Evolutionary conservation across 2,329 filamentous ascomycete species (phyloP), one percentile per base, ranked within the genome.

Genomic region (Paecilomyces fulvus): DNA sequence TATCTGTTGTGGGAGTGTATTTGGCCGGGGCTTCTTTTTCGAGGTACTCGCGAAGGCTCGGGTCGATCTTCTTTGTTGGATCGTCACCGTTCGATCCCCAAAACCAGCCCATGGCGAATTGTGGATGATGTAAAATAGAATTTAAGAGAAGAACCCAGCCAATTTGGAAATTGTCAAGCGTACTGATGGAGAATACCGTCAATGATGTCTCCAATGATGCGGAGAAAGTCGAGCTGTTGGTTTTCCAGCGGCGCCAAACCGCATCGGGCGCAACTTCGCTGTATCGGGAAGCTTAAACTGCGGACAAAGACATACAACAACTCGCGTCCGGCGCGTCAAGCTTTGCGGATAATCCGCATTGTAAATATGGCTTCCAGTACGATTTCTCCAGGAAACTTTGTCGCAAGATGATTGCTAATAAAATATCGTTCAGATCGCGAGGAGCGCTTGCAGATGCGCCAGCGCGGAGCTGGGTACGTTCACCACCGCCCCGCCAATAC

Each of bases 11-110:
- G 57, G 75, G 69, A 23, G 73, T 63, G 77, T 88, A 87, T 75
- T 89, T 88, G 64, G 87, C 77, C 30, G 90, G 88, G 25, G 89
- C 87, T 77, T 95, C 89, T 73, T 87, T 85, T 69, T 91, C 80
- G 67, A 96, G 85, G 72, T 92, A 95, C 62, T 92, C 88, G 67
- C 88, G 87, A 56, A 96, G 82, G 61, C 86, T 85, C 43, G 90
- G 88, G 68, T 96, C 90, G 65, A 96, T 85, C 64, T 88, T 86
- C 64, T 81, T 80, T 62, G 90, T 80, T 23, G 88, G 85, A 68
- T 89, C 83, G 60, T 85, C 79, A 64, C 71, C 63, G 61, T 66
- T 78, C 74, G 49, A 55, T 21, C 79, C 76, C 82, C 83, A 85
- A 59, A 86, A 79, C 84, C 84, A 86, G 65, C 83, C 81, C 84